phyloP scores from a whole-genome alignment of 129 eudicot genomes.

The Scalesia atractyloides region DNA sequence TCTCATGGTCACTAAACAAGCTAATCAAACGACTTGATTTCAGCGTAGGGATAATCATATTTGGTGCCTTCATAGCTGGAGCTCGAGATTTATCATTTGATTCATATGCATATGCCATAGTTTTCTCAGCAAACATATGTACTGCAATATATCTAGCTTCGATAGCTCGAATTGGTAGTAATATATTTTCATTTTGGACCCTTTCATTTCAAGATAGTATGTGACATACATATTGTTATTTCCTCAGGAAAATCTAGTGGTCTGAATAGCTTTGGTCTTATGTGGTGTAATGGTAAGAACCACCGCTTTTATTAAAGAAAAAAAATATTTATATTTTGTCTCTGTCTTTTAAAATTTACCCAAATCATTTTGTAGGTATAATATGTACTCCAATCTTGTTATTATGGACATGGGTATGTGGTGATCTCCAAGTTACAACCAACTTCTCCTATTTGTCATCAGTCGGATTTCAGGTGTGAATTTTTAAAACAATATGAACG shows the following conservation, averaged over 20 bases:
- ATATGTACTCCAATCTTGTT: conserved; percentile 51
- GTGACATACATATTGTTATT: conserved; percentile 4
- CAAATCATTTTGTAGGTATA: conserved; percentile 32
- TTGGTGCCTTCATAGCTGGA: conserved; percentile 58
- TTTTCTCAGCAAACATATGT: conserved; percentile 48
- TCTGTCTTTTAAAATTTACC: background rate
- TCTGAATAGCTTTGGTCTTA: conserved; percentile 58
- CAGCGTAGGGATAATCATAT: conserved; percentile 58
- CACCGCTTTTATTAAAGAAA: background rate
- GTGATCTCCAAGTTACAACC: conserved; percentile 43
- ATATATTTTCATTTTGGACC: background rate
- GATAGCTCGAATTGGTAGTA: conserved; percentile 54
- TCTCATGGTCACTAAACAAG: background rate
- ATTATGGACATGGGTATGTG: conserved; percentile 51
- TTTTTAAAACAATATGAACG: background rate
- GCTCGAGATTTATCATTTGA: conserved; percentile 54
- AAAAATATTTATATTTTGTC: conserved; percentile 2
- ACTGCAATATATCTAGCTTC: conserved; percentile 55
- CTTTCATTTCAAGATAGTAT: background rate
- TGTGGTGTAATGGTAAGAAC: conserved; percentile 66
- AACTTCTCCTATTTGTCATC: conserved; percentile 43
- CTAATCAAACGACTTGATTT: conserved; percentile 25
- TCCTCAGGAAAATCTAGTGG: conserved; percentile 58
- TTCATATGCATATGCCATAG: conserved; percentile 45
- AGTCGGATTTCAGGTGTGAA: conserved; percentile 51